Evolutionary conservation across 164 flowering plant genomes (phyloP).

Genomic region (Aristolochia californica): DNA sequence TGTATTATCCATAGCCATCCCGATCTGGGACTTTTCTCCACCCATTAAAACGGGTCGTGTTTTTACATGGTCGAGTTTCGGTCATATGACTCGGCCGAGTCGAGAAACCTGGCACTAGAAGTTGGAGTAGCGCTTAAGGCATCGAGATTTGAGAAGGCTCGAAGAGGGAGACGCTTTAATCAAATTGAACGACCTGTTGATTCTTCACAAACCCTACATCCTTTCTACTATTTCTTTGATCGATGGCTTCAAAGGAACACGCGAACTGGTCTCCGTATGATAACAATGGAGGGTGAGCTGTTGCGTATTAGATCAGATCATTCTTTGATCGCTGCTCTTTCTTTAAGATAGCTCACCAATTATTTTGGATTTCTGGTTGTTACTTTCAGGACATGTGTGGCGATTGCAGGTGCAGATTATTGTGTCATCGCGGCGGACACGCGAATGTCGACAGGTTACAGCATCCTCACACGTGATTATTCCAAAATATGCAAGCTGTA

Average conservation of each 20-base stretch:
- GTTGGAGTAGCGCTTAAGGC: no score
- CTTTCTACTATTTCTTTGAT: background rate
- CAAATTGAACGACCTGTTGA: no score
- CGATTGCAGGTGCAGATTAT: slow-evolving; percentile 81
- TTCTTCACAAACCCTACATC: background rate
- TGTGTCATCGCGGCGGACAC: slow-evolving; percentile 92
- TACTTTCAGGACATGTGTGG: slow-evolving; percentile 64
- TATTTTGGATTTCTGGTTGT: background rate
- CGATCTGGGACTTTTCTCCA: no score
- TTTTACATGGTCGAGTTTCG: no score
- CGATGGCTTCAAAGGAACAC: slow-evolving; percentile 1
- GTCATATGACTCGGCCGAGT: no score
- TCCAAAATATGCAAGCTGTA: slow-evolving; percentile 74
- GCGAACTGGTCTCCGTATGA: slow-evolving; percentile 3
- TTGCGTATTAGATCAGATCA: no score
- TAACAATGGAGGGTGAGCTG: slow-evolving; percentile 2
- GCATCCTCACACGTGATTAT: slow-evolving; percentile 75
- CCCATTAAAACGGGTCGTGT: no score
- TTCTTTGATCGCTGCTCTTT: background rate
- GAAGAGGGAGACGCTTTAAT: no score
- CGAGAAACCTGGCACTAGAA: no score
- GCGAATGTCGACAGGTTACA: slow-evolving; percentile 92
- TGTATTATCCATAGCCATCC: no score
- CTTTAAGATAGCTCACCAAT: no score
- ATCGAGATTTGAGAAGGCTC: no score